Conservation (phyloP, 768 basidiomycete genomes). For the Podaxis sp. region DNA sequence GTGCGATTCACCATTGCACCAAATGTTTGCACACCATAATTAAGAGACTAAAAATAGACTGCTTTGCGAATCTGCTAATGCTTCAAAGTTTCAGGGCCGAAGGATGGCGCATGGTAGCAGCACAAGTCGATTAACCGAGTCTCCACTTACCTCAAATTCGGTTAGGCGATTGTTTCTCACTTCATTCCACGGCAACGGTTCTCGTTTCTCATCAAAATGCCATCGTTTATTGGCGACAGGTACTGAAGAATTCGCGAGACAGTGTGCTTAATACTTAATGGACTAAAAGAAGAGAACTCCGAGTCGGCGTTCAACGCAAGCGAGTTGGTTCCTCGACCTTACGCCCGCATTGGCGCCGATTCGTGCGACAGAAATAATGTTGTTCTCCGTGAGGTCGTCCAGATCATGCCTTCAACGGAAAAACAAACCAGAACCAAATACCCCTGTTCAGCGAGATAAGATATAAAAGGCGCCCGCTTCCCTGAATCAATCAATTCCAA, state of each 20-base stretch:
- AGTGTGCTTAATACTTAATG: background rate
- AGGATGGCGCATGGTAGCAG: background rate
- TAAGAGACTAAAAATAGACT: background rate
- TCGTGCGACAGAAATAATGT: background rate
- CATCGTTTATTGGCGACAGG: background rate
- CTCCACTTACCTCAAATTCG: background rate
- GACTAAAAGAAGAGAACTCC: background rate
- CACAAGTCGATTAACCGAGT: background rate
- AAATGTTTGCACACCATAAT: background rate
- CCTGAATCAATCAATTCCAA: background rate
- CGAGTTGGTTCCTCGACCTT: background rate
- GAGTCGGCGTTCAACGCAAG: background rate
- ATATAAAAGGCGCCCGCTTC: background rate
- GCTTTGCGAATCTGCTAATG: background rate
- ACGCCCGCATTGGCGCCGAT: constrained; percentile 8
- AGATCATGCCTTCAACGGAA: no score
- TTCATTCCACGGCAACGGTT: background rate
- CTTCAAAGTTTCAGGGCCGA: background rate
- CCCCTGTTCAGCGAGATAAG: background rate
- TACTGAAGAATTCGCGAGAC: background rate
- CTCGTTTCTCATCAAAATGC: background rate
- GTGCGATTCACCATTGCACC: background rate
- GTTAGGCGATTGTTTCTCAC: background rate
- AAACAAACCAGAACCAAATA: no score
- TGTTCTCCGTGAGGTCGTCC: background rate